Evolutionary conservation across 495 filamentous ascomycete species (phyloP).

Genomic region (Delitschia confertaspora): DNA sequence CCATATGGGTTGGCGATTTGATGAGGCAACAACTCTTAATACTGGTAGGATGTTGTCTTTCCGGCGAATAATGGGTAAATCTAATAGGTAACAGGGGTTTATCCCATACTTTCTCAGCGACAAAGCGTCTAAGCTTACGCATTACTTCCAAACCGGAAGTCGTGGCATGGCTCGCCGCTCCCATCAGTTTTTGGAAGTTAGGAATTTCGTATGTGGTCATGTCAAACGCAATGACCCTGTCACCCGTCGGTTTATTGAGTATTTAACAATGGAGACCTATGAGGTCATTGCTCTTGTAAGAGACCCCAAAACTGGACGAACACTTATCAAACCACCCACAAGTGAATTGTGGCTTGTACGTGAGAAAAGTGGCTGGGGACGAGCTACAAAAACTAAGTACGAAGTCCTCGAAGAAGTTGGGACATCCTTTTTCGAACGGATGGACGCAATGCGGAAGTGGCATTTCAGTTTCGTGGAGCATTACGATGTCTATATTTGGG

Average conservation of each 20-base stretch:
- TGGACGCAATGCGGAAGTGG: slow-evolving; percentile 38
- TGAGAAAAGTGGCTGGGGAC: slow-evolving; percentile 38
- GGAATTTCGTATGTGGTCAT: slow-evolving; percentile 45
- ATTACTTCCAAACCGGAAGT: slow-evolving; percentile 2
- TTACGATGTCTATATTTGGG: slow-evolving; percentile 46
- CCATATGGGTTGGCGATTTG: slow-evolving; percentile 30
- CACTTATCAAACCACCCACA: slow-evolving; percentile 38
- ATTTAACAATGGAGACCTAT: slow-evolving; percentile 38
- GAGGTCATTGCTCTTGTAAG: slow-evolving; percentile 39
- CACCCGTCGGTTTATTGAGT: slow-evolving; percentile 45
- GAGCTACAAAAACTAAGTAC: slow-evolving; percentile 40
- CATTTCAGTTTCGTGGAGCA: slow-evolving; percentile 43
- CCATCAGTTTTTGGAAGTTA: slow-evolving; percentile 36
- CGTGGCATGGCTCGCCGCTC: slow-evolving; percentile 26
- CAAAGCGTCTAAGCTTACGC: slow-evolving; percentile 5
- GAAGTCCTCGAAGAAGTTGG: slow-evolving; percentile 34
- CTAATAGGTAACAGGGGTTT: slow-evolving; percentile 1
- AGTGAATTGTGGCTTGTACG: slow-evolving; percentile 41
- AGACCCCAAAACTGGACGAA: slow-evolving; percentile 43
- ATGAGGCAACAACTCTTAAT: slow-evolving; percentile 35
- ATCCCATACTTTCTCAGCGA: slow-evolving; percentile 13
- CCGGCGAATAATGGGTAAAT: background rate
- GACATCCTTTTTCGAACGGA: slow-evolving; percentile 36
- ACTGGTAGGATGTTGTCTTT: slow-evolving; percentile 27
- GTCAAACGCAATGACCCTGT: slow-evolving; percentile 44